A percentile compares a stretch with the other conserved stretches of the same genome.
These are phyloP conservation scores for Populus hybrid DNA, from an alignment of 441 rosid species.

Conservation along the genomic window DNA sequence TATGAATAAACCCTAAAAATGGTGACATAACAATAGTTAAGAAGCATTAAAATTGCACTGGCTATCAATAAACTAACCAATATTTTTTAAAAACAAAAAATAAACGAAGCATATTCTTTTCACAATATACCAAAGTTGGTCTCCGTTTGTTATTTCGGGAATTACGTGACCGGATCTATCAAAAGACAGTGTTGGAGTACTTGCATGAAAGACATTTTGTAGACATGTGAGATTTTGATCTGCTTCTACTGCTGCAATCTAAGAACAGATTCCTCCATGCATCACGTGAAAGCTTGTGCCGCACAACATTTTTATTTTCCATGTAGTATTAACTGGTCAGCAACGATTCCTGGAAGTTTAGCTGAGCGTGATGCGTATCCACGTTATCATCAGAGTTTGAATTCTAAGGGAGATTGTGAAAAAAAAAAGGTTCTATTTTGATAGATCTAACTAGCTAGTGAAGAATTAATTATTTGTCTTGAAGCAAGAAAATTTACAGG, in stretches of 20 bases:
- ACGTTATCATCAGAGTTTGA: background rate
- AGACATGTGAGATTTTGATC: background rate
- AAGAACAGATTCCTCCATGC: background rate
- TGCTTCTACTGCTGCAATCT: background rate
- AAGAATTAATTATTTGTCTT: no score
- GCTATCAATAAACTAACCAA: no score
- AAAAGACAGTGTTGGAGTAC: background rate
- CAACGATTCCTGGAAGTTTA: background rate
- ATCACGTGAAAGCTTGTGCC: background rate
- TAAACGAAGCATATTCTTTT: background rate
- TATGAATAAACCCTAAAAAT: no score
- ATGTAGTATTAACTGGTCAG: background rate
- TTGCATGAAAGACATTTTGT: background rate
- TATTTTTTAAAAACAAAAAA: no score
- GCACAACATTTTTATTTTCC: background rate
- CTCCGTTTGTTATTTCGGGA: background rate
- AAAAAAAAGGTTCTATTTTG: no score
- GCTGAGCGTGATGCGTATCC: background rate
- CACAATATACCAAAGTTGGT: background rate
- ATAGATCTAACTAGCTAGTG: no score
- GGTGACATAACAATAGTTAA: no score
- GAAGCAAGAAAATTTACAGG: no score
- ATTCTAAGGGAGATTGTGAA: no score
- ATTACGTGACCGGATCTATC: background rate
- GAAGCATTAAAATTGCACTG: no score